Percentiles rank a stretch among this genome's conserved stretches.
phyloP scores from a whole-genome alignment of 1,139 yeast species.

The Diutina sp. region DNA sequence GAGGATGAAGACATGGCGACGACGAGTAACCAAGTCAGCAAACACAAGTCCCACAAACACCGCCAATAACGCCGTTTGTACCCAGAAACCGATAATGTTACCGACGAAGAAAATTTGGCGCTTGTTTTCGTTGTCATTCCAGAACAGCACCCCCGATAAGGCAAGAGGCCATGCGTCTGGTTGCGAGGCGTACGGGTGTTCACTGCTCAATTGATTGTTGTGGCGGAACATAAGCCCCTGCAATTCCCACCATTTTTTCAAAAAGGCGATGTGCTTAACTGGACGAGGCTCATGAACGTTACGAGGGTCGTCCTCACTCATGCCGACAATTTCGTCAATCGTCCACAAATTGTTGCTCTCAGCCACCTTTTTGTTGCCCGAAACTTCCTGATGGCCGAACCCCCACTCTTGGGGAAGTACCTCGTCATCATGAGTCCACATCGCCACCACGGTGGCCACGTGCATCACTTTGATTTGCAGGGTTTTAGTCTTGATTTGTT shows the following conservation, averaged over 20 bases:
- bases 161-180: conserved; percentile 95
- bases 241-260: conserved; percentile 79
- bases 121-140: conserved; percentile 60
- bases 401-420: conserved; percentile 85
- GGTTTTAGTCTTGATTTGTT: conserved; percentile 54
- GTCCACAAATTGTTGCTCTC: conserved; percentile 66
- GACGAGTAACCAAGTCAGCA: conserved; percentile 68
- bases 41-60: conserved; percentile 46
- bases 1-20: conserved; percentile 54
- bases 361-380: conserved; percentile 75
- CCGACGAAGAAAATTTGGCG: conserved; percentile 84
- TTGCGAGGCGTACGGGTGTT: conserved; percentile 92
- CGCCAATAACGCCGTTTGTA: conserved; percentile 59
- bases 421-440: conserved; percentile 88
- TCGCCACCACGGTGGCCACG: conserved; percentile 76
- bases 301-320: conserved; percentile 46
- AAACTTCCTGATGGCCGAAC: conserved; percentile 79
- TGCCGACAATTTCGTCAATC: conserved; percentile 57
- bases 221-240: conserved; percentile 86
- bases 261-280: conserved; percentile 52
- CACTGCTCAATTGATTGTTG: conserved; percentile 73
- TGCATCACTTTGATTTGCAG: conserved; percentile 62
- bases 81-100: conserved; percentile 87
- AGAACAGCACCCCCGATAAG: conserved; percentile 85
- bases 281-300: conserved; percentile 43